These are phyloP conservation scores for Aspergillus sp. DNA, from an alignment of 2,329 filamentous ascomycete genomes.

Conservation along the genomic window DNA sequence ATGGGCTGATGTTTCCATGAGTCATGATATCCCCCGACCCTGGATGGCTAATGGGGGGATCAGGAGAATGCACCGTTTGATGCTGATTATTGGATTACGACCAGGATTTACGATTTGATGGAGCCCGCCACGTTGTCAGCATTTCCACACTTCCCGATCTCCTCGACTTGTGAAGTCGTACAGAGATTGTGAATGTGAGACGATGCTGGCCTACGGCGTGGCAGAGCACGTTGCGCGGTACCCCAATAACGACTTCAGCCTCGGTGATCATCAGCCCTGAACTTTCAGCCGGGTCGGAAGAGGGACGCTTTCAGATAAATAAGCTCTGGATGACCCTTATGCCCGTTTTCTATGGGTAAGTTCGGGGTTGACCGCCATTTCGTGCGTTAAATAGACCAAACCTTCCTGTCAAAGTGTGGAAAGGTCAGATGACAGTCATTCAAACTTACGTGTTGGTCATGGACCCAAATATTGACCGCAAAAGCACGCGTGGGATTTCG, in stretches of 20 bases:
- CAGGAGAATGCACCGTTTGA: neutral
- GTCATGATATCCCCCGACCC: neutral
- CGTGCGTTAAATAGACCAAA: too few species aligned
- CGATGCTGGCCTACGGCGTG: neutral
- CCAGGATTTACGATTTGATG: neutral
- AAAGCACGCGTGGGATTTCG: too few species aligned
- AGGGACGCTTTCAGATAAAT: neutral
- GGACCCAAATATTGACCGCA: too few species aligned
- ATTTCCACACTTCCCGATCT: neutral
- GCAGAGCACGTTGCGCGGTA: neutral
- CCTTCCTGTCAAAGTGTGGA: too few species aligned
- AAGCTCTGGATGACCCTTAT: too few species aligned
- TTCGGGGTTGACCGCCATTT: too few species aligned
- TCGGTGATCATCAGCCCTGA: too few species aligned
- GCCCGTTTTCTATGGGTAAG: too few species aligned
- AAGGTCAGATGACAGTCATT: too few species aligned
- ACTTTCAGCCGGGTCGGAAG: neutral
- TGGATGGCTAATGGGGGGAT: neutral
- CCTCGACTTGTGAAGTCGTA: neutral
- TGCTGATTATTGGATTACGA: too few species aligned
- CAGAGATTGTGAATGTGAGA: neutral
- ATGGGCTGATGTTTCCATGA: neutral
- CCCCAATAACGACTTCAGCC: too few species aligned
- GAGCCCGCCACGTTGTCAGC: neutral
- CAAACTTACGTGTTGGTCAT: too few species aligned